Base-by-base conservation (phyloP, 345 rosid genomes). In the Arabis alpina region DNA sequence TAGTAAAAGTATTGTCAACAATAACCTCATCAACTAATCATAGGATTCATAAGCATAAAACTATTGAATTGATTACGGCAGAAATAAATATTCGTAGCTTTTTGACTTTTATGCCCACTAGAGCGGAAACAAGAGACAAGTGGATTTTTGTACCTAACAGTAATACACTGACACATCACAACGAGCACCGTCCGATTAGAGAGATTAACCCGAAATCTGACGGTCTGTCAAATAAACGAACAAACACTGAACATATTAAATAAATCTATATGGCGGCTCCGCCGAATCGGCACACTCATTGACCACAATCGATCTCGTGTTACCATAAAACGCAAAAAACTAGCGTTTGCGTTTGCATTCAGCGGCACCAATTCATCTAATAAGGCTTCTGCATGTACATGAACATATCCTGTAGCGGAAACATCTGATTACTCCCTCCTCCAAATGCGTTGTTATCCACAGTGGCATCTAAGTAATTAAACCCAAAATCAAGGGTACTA, bases 371-470 rank as follows among this genome's bases (percentile, higher is more conserved):
- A 19, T 19, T 19, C 23, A 19, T n/a, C 54, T 69, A 76, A 10
- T 19, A 68, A 3, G 73, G 79, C 8, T 76, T 69, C 72, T 61
- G 90, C 70, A 76, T 68, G 86, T 87, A 82, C 97, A 84, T 84
- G 76, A 91, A 90, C 67, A 93, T 86, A 59, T 90, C 98, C 81
- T 87, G 96, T 55, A 81, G 77, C 66, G 58, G 81, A 54, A 86
- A 66, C 55, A 54, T 39, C 79, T 76, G 79, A 64, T 64, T 76
- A 60, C 71, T 70, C 50, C 71, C 75, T 42, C 70, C 75, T 25
- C 30, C 75, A 8, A 86, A 82, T 1, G 74, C 75, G 51, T 32
- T 61, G 51, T 32, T 61, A 5, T 82, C 88, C 64, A 78, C 63
- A 0, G 58, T 68, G 64, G 84, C 69, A 58, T 87, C 90, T 8